A percentile compares a stretch with the other conserved stretches of the same genome.
These are phyloP conservation scores for Ascochyta pisi DNA, from an alignment of 2,329 filamentous ascomycete species.

Conservation along the genomic window DNA sequence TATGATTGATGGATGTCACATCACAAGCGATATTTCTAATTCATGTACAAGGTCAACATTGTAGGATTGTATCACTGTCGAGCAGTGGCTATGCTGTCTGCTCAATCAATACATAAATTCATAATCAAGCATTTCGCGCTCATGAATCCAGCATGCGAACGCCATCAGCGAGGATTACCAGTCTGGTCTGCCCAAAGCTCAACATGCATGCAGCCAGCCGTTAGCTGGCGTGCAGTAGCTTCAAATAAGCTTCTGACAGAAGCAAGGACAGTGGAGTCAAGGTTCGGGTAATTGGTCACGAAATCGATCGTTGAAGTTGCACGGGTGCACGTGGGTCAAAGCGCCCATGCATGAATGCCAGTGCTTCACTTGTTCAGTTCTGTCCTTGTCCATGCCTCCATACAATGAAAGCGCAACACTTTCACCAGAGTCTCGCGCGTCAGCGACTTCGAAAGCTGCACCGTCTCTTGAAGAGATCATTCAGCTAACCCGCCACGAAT, in stretches of 20 bases:
- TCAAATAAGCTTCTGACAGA: constrained; percentile 16
- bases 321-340: constrained; percentile 13
- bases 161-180: too few species aligned
- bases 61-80: constrained; percentile 5
- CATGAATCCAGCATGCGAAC: not conserved
- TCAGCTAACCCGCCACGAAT: constrained; percentile 33
- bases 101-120: not conserved
- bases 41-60: not conserved
- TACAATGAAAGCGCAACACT: not conserved
- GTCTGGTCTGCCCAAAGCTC: not conserved
- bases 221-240: constrained; percentile 8
- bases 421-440: not conserved
- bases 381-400: constrained; percentile 2
- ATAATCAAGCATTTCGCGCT: not conserved
- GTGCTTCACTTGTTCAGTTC: constrained; percentile 6
- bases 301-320: constrained; percentile 1
- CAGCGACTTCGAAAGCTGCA: constrained; percentile 18
- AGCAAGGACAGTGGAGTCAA: constrained; percentile 15
- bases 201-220: constrained; percentile 6
- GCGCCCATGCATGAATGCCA: constrained; percentile 8
- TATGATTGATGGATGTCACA: constrained; percentile 24
- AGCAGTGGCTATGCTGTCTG: not conserved
- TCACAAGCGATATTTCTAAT: constrained; percentile 1
- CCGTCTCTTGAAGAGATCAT: constrained; percentile 34
- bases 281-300: constrained; percentile 13